A percentile compares a stretch with the other conserved stretches of the same genome.
These are phyloP conservation scores for Hypoxylon fragiforme DNA, from an alignment of 495 filamentous ascomycete genomes.

Conservation along the genomic window DNA sequence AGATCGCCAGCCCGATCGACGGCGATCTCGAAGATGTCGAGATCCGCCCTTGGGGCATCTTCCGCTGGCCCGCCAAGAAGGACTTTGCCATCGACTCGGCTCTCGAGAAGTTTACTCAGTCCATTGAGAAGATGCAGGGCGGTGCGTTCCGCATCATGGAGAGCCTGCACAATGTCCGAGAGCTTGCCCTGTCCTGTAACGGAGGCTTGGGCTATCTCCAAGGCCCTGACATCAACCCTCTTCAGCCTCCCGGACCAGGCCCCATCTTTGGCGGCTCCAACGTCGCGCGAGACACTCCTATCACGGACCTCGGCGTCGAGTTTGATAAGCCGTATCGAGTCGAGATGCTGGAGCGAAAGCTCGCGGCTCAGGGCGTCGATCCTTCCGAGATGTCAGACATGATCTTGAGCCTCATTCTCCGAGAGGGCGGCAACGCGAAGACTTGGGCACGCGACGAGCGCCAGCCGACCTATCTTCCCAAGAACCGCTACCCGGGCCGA, in stretches of 20 bases:
- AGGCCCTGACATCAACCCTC: slow-evolving; percentile 27
- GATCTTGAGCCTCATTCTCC: background rate
- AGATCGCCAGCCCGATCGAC: slow-evolving; percentile 35
- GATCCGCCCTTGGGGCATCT: slow-evolving; percentile 54
- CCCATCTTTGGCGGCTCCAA: slow-evolving; percentile 5
- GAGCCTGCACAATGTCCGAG: slow-evolving; percentile 43
- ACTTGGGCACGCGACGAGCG: too few relatives aligned
- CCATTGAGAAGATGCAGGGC: slow-evolving; percentile 54
- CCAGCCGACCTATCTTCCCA: slow-evolving; percentile 1
- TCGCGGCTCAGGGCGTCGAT: slow-evolving; percentile 12
- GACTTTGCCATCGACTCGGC: background rate
- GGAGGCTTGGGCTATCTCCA: slow-evolving; percentile 61
- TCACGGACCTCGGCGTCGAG: background rate
- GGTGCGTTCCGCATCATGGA: slow-evolving; percentile 54
- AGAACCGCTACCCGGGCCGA: background rate
- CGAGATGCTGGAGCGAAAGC: slow-evolving; percentile 23
- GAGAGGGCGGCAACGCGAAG: too few relatives aligned
- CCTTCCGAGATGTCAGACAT: too few relatives aligned
- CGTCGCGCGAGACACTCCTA: background rate
- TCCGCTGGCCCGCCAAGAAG: slow-evolving; percentile 53
- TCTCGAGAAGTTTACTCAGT: slow-evolving; percentile 52
- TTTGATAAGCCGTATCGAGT: slow-evolving; percentile 6
- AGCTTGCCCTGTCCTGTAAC: slow-evolving; percentile 59
- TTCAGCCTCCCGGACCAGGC: slow-evolving; percentile 1
- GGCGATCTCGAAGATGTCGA: slow-evolving; percentile 14